These are phyloP conservation scores for Heritiera fomes DNA, from an alignment of 345 rosid genomes.

Conservation along the genomic window DNA sequence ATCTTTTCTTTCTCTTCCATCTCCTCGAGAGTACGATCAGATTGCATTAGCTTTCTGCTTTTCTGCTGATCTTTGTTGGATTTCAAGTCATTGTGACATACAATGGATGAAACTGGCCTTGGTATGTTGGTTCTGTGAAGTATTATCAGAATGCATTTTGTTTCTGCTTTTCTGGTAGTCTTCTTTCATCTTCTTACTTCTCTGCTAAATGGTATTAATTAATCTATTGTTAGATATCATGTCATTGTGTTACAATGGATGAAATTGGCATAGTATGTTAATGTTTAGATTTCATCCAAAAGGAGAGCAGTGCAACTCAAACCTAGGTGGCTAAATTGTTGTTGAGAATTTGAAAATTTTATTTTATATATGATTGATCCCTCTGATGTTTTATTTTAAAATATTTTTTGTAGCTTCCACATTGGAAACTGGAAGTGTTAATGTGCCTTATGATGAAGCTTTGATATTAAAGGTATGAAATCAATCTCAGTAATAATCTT, in stretches of 20 bases:
- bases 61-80: neutral
- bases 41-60: neutral
- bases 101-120: neutral
- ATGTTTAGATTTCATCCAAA: neutral
- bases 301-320: neutral
- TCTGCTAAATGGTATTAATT: neutral
- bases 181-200: neutral
- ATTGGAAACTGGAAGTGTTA: conserved; percentile 51
- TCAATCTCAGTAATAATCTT: neutral
- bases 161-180: neutral
- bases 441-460: conserved; percentile 48
- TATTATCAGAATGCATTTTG: neutral
- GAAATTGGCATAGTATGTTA: neutral
- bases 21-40: neutral
- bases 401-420: conserved; percentile 47
- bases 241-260: neutral
- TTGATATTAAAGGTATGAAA: conserved; percentile 59
- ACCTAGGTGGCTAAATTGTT: neutral
- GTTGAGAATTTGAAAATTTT: neutral
- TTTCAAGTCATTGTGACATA: neutral
- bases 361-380: neutral
- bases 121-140: neutral
- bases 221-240: neutral
- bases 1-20: neutral
- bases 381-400: neutral